Percentiles rank a stretch among this genome's conserved stretches.
These are phyloP conservation scores for Silene latifolia DNA, from an alignment of 148 eudicot species.

Conservation along the genomic window DNA sequence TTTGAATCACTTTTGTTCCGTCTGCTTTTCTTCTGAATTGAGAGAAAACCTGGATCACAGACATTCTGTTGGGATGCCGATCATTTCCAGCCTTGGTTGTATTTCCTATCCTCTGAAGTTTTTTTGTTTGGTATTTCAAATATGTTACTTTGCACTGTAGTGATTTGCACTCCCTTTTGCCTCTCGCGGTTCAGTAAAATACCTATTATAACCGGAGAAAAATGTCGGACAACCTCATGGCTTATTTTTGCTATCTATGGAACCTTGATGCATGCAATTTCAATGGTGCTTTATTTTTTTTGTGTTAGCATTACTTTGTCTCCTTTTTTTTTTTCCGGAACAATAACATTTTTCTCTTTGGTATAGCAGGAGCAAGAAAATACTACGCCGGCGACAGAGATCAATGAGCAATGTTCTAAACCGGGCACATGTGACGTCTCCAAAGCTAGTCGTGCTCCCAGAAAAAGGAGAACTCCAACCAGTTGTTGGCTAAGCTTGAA, in stretches of 20 bases:
- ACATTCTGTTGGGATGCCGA: too few species aligned
- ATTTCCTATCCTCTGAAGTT: too few species aligned
- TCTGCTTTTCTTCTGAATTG: too few species aligned
- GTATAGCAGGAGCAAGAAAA: constrained; percentile 20
- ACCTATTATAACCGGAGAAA: too few species aligned
- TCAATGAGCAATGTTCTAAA: constrained; percentile 15
- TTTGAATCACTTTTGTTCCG: not conserved
- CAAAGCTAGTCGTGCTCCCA: constrained; percentile 16
- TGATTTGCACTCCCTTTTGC: too few species aligned
- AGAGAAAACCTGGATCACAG: too few species aligned
- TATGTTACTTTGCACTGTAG: too few species aligned
- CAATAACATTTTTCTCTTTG: not conserved
- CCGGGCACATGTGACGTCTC: constrained; percentile 16
- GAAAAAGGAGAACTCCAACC: constrained; percentile 17
- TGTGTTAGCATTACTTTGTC: not conserved
- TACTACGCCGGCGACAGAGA: not conserved
- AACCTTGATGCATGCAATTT: not conserved
- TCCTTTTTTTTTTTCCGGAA: not conserved
- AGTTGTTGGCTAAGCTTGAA: constrained; percentile 46
- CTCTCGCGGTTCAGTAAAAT: too few species aligned
- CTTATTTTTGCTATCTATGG: not conserved
- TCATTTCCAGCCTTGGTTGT: not conserved
- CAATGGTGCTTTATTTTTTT: not conserved
- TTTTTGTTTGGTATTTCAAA: too few species aligned
- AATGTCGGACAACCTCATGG: not conserved